A percentile compares a stretch with the other conserved stretches of the same genome.
These are phyloP conservation scores for Magnaporthiopsis incrustans DNA, from an alignment of 2,329 filamentous ascomycete genomes.

Conservation along the genomic window DNA sequence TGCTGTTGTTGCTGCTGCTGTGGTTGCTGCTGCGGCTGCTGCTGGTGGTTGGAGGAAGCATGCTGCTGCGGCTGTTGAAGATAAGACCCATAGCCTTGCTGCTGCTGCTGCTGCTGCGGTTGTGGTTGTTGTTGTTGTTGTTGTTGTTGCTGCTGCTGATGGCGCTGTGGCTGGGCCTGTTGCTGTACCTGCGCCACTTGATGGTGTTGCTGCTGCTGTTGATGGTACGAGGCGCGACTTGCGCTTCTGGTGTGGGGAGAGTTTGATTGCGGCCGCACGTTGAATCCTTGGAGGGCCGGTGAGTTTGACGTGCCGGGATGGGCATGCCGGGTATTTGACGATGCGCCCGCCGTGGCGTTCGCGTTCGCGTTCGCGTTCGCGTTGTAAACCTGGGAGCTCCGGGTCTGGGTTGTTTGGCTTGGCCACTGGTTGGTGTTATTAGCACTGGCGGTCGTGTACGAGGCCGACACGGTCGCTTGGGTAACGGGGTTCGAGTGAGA, in stretches of 20 bases:
- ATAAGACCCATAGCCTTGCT: conserved; percentile 21
- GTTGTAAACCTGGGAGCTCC: conserved; percentile 21
- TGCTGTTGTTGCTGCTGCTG: conserved; percentile 18
- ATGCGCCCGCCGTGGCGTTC: conserved; percentile 12
- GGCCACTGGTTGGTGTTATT: conserved; percentile 18
- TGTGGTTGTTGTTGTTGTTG: conserved; percentile 13
- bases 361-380: conserved; percentile 12
- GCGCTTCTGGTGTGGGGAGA: conserved; percentile 15
- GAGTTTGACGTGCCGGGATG: conserved; percentile 12
- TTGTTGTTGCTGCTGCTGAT: conserved; percentile 14
- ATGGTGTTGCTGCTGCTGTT: conserved; percentile 17
- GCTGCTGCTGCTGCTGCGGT: conserved; percentile 15
- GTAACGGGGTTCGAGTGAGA: conserved; percentile 13
- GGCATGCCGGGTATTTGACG: conserved; percentile 12
- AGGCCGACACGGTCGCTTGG: conserved; percentile 20
- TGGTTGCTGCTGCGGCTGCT: conserved; percentile 13
- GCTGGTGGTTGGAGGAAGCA: conserved; percentile 11
- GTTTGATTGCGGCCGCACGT: conserved; percentile 18
- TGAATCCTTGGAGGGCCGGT: conserved; percentile 14
- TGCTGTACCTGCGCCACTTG: conserved; percentile 13
- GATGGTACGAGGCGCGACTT: conserved; percentile 17
- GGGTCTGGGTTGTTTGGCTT: conserved; percentile 18
- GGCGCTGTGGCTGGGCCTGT: conserved; percentile 11
- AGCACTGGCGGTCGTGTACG: conserved; percentile 18
- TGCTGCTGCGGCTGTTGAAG: conserved; percentile 10